Conservation (phyloP, 768 basidiomycete genomes). For the Lentinula boryana region DNA sequence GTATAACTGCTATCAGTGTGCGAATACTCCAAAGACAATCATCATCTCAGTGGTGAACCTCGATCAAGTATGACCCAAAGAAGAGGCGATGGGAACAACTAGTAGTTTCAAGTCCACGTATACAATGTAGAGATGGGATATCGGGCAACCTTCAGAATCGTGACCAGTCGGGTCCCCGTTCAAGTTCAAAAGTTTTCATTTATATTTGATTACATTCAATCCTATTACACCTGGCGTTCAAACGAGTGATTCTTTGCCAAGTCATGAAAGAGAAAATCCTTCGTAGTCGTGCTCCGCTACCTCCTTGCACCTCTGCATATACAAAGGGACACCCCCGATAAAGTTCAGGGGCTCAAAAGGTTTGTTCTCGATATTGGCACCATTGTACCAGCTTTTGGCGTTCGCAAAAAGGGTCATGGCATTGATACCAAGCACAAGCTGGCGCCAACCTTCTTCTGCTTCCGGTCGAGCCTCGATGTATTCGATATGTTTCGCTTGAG, state of each 20-base stretch:
- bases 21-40: too few relatives aligned
- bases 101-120: too few relatives aligned
- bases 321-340: constrained; percentile 8
- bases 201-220: too few relatives aligned
- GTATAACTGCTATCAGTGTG: background rate
- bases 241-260: background rate
- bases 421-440: constrained; percentile 1
- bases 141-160: too few relatives aligned
- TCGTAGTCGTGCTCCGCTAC: constrained; percentile 10
- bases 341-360: constrained; percentile 9
- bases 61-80: too few relatives aligned
- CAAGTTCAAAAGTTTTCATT: too few relatives aligned
- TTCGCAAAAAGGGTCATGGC: background rate
- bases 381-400: constrained; percentile 11
- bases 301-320: constrained; percentile 4
- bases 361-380: constrained; percentile 11
- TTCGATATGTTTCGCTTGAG: constrained; percentile 8
- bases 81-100: too few relatives aligned
- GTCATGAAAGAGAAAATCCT: constrained; percentile 6
- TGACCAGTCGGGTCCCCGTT: too few relatives aligned
- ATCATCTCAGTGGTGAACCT: too few relatives aligned
- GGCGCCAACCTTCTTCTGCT: constrained; percentile 10
- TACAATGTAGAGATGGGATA: too few relatives aligned
- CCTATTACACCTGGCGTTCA: too few relatives aligned
- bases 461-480: constrained; percentile 9